Percentiles rank a stretch among this genome's conserved stretches.
phyloP scores from a whole-genome alignment of 2,329 filamentous ascomycete species.

The Sporothrix sp. region DNA sequence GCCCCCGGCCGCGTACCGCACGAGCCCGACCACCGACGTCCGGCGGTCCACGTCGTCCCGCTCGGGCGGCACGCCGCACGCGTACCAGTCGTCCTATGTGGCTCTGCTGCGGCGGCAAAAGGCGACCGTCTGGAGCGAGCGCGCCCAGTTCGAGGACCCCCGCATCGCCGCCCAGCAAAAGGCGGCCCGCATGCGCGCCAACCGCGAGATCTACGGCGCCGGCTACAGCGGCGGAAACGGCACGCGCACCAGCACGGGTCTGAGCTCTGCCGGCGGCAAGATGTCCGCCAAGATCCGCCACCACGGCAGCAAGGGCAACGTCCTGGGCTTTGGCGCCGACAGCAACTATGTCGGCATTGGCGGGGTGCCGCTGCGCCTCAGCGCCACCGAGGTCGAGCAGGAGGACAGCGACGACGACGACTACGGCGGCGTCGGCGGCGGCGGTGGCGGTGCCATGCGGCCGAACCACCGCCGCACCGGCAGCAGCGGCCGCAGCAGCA shows the following conservation, averaged over 20 bases:
- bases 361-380: constrained; percentile 82
- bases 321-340: constrained; percentile 68
- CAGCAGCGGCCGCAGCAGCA: constrained; percentile 67
- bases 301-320: constrained; percentile 68
- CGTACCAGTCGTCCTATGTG: constrained; percentile 65
- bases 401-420: constrained; percentile 74
- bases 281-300: constrained; percentile 82
- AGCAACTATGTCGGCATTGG: constrained; percentile 64
- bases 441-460: constrained; percentile 27
- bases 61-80: constrained; percentile 40
- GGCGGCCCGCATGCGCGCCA: constrained; percentile 77
- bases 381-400: constrained; percentile 89
- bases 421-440: constrained; percentile 23
- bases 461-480: constrained; percentile 60
- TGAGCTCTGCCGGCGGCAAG: constrained; percentile 47
- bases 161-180: constrained; percentile 72
- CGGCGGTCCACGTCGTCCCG: constrained; percentile 74
- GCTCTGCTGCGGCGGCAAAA: constrained; percentile 95
- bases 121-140: constrained; percentile 96
- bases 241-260: constrained; percentile 50
- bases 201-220: constrained; percentile 68
- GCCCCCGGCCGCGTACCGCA: constrained; percentile 48
- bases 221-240: constrained; percentile 35
- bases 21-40: constrained; percentile 46
- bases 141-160: constrained; percentile 85